phyloP scores from a whole-genome alignment of 805 yeast species.

The Metschnikowia santaceciliae region DNA sequence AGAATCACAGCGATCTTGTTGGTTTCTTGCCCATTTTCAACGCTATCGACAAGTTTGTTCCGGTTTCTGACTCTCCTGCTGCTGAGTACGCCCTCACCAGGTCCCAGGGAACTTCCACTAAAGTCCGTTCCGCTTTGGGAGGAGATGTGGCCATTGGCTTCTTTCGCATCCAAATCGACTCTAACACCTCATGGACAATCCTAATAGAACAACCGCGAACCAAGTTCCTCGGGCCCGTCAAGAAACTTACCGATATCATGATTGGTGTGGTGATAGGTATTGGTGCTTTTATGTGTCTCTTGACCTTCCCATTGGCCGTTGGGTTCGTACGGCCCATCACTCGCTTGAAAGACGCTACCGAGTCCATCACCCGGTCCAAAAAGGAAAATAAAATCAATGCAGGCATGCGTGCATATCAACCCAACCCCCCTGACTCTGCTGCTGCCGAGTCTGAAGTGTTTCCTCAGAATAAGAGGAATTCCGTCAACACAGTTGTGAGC shows the following conservation, averaged over 20 bases:
- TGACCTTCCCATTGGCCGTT: slow-evolving; percentile 82
- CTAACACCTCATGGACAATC: slow-evolving; percentile 61
- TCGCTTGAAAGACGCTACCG: slow-evolving; percentile 77
- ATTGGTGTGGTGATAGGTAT: slow-evolving; percentile 76
- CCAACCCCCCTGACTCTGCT: not conserved
- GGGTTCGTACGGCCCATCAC: slow-evolving; percentile 83
- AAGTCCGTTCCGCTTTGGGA: slow-evolving; percentile 22
- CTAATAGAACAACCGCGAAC: slow-evolving; percentile 60
- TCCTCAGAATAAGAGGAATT: slow-evolving; percentile 16
- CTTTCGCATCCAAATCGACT: slow-evolving; percentile 25
- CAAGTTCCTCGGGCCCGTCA: slow-evolving; percentile 60
- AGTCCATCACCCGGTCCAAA: slow-evolving; percentile 51
- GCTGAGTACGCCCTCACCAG: slow-evolving; percentile 27
- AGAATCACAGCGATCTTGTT: slow-evolving; percentile 43
- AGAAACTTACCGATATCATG: slow-evolving; percentile 60
- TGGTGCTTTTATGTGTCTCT: slow-evolving; percentile 65
- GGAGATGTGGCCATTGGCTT: slow-evolving; percentile 34
- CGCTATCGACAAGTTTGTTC: slow-evolving; percentile 23
- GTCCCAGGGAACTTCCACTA: slow-evolving; percentile 27
- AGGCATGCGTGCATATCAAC: not conserved
- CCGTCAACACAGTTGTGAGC: slow-evolving; percentile 26
- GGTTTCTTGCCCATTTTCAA: slow-evolving; percentile 33
- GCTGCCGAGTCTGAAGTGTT: not conserved
- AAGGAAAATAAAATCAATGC: slow-evolving; percentile 17
- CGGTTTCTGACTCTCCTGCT: slow-evolving; percentile 25